Base-by-base conservation (phyloP, 2,329 filamentous ascomycete species). In the Lasiodiplodia theobromae region DNA sequence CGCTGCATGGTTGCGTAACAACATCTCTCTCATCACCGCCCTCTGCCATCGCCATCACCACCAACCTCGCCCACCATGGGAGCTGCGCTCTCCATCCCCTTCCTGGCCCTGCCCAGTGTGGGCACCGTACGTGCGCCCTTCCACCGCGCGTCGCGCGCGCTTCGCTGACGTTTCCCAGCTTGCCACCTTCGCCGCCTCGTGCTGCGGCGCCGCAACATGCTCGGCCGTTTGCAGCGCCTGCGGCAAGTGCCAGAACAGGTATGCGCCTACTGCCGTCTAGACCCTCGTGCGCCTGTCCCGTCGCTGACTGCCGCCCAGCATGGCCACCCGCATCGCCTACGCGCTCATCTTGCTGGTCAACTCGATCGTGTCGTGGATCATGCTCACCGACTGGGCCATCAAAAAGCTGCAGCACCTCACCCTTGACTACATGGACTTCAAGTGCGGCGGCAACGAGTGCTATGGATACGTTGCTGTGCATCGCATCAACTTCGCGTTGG, bases 341-440 rank as follows among this genome's bases (percentile, higher is more conserved):
- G 94, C 96, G 72, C 88, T 98, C 76, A 91, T 99, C 71, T 92
- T 99, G 67, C 89, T 99, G 73, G 83, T 98, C 81, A 99, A 99
- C 86, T 97, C 95, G 69, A 97, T 98, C 72, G 80, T 98, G 64
- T 95, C 96, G 44, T 99, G 96, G 96, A 93, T 99, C 74, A 97
- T 98, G 93, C 93, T 99, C 83, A 99, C 96, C 25, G 93, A 94
- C 66, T 99, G 96, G 96, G 96, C 96, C 40, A 92, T 99, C 78
- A 93, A 97, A 76, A 98, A 98, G 79, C 86, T 99, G 6, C 90
- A 98, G 81, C 89, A 96, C 72, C 85, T 98, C 67, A 96, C 93
- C 14, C 87, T 99, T 72, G 94, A 98, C 82, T 98, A 97, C 77
- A 94, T 99, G 84, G 94, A 93, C 76, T 97, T 99, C 77, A 91